Base-by-base conservation (phyloP, 2,329 filamentous ascomycete species). In the Pseudogymnoascus destructans region DNA sequence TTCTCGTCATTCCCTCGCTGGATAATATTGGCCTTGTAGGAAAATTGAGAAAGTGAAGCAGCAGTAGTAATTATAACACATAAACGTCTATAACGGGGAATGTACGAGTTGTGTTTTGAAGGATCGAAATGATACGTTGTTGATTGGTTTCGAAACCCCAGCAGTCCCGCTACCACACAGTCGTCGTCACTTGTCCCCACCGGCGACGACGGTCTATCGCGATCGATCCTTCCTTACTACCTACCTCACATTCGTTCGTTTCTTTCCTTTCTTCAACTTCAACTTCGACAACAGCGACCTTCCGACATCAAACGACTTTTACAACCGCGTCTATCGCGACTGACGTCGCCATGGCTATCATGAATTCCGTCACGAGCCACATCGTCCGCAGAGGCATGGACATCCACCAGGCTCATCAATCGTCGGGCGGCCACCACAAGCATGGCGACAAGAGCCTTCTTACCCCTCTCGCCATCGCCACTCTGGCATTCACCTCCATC, bases 371-470 rank as follows among this genome's bases (percentile, higher is more conserved):
- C 27, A 35, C 58, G 17, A 52, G 35, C 11, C 32, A 52, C 36
- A 36, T 63, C 30, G 56, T 59, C 30, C 58, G 58, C 17, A 58
- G 62, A 35, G 61, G 62, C 35, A 27, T 60, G n/a, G 57, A 61
- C 8, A 15, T 55, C 6, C 52, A 57, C n/a, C 11, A 36, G 19
- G 15, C 52, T 11, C 27, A 36, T 19, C 21, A 19, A 35, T 30
- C 32, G 15, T 33, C 11, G 6, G 46, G 49, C 15, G 52, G 52
- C 17, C 52, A 55, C 52, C 52, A 13, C 15, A 55, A 55, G 17
- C 52, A 55, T 21, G 30, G 30, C 27, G 52, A 55, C 9, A 30
- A 55, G 27, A 36, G 33, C 33, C 27, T 55, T 5, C 27, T 33
- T 17, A 55, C 27, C 10, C 33, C 33, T 13, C 15, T 36, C 17